Evolutionary conservation across 2,329 filamentous ascomycete genomes (phyloP), one percentile per base, ranked within the genome.

Genomic region (Fusarium miscanthi): DNA sequence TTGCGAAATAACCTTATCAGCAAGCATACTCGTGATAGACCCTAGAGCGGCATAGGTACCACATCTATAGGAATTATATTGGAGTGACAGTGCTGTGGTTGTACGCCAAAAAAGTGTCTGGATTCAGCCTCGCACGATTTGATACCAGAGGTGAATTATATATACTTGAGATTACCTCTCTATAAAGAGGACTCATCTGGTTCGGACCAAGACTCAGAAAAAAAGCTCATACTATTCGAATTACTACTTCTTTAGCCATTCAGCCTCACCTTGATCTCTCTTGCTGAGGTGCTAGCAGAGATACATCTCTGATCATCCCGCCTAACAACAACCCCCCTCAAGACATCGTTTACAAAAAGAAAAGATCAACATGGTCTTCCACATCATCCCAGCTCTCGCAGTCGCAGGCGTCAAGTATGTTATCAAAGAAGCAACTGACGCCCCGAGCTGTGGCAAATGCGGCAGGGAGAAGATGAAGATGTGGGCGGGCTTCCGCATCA

Each of bases 51-150:
- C 6, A 23, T 17, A 14, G 6, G 10, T 0, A 19, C 5, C 4
- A 1, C 1, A 9, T 19, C 0, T 17, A 1, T 1, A 19, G 41
- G 5, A 3, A 0, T 13, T 10, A 5, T 19, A 7, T 41, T 19
- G 11, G 2, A 31, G 0, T 54, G 7, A 2, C 4, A 31, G 4
- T 8, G 11, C 6, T 23, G 16, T 31, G 35, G 25, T 13, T 14
- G 25, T 11, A 13, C 21, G 37, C 37, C 25, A 6, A 23, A 12
- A 31, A n/a, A 40, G 23, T 27, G 25, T 41, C 37, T 54, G 4
- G 16, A 54, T 42, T 42, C 51, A 54, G 51, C 51, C 51, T 54
- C 25, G 37, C 25, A 42, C n/a, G 35, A 2, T n/a, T 10, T 41
- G 35, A n/a, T 5, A 9, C 4, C 8, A n/a, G 19, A 17, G 4